phyloP scores from a whole-genome alignment of 106 monocot species.

The Posidonia australis region DNA sequence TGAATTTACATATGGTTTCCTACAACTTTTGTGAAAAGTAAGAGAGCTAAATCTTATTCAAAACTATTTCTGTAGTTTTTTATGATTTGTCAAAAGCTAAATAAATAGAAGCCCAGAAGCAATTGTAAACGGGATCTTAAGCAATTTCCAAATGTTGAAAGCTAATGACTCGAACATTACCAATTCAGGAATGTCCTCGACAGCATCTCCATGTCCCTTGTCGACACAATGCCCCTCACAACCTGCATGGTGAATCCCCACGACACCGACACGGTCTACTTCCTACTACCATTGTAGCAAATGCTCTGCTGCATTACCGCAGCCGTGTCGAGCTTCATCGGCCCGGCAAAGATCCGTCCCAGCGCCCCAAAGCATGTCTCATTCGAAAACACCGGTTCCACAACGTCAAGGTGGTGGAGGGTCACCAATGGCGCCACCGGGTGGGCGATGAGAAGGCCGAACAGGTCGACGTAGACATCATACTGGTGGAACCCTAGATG shows the following conservation, averaged over 20 bases:
- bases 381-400: conserved; percentile 61
- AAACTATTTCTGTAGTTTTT: too few relatives aligned
- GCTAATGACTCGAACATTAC: too few relatives aligned
- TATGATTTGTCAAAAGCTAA: too few relatives aligned
- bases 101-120: too few relatives aligned
- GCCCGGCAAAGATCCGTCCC: conserved; percentile 46
- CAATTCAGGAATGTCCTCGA: conserved; percentile 87
- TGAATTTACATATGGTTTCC: too few relatives aligned
- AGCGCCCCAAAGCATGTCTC: conserved; percentile 23
- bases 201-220: conserved; percentile 92
- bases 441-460: conserved; percentile 77
- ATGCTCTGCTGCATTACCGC: conserved; percentile 88
- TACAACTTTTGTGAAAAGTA: too few relatives aligned
- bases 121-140: too few relatives aligned
- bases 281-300: conserved; percentile 39
- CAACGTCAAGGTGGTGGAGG: conserved; percentile 83
- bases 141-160: too few relatives aligned
- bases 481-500: conserved; percentile 59
- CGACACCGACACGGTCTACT: conserved; percentile 74
- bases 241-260: conserved; percentile 89
- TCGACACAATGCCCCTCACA: conserved; percentile 56
- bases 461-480: conserved; percentile 79
- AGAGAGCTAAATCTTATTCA: too few relatives aligned
- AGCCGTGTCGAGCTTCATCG: conserved; percentile 53
- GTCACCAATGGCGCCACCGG: conserved; percentile 70